Evolutionary conservation across 331 rosid species (phyloP), one percentile per base, ranked within the genome.

Genomic region (Telfairia occidentalis): DNA sequence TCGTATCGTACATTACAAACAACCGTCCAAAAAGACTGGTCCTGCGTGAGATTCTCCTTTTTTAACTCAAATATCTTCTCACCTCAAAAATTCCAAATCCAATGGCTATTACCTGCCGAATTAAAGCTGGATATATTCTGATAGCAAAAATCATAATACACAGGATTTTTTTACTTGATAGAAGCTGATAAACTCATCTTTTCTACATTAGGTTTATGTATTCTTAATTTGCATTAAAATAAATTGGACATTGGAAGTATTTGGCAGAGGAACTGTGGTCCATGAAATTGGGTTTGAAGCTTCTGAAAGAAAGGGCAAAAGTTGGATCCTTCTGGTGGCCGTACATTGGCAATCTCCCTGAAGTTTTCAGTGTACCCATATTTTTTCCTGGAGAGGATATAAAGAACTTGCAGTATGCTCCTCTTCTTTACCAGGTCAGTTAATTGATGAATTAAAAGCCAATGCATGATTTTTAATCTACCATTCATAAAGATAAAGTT

Each of bases 251-350:
- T 86, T 89, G 91, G 92, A 88, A 89, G 95, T 92, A 77, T 91
- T 89, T 94, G 92, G 85, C 97, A 89, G 98, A 86, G 87, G 98
- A 94, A 87, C 92, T 94, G 35, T 94, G 98, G 98, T 87, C 96
- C 59, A 89, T 94, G 92, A 94, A 89, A 77, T 80, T 94, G 87
- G 98, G 97, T 85, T 77, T 94, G 88, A 91, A 87, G 90, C 96
- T 94, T 79, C 92, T 94, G 32, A 94, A 87, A 81, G 97, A 94
- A 75, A 82, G 98, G 83, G 97, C 96, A 0, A 91, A 83, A 82
- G 85, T 85, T 82, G 98, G 92, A 81, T 94, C 97, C 21, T 94
- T 88, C 74, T 94, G 98, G 98, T 91, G 96, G 96, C 92, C 96
- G 19, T 91, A 94, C 77, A 84, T 94, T 79, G 80, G 90, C 87